A percentile compares a stretch with the other conserved stretches of the same genome.
These are phyloP conservation scores for Cardamine resedifolia DNA, from an alignment of 345 rosid genomes.

Conservation along the genomic window DNA sequence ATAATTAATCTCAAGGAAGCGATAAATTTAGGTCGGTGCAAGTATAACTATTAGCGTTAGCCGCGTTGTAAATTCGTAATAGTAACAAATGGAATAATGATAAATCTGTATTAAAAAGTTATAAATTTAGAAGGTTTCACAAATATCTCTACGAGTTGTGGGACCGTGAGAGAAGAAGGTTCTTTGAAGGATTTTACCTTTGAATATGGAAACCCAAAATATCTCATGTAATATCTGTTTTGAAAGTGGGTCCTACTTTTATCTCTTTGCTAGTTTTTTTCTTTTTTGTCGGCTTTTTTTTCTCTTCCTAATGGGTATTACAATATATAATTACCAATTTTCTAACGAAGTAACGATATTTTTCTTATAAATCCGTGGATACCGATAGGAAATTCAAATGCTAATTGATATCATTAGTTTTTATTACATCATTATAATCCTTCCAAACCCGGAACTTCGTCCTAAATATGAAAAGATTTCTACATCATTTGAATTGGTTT, in stretches of 20 bases:
- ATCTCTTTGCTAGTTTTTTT: not conserved
- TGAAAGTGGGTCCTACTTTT: constrained; percentile 3
- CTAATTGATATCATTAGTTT: not conserved
- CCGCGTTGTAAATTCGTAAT: no score
- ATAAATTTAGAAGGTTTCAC: not conserved
- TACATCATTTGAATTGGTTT: not conserved
- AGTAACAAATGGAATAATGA: no score
- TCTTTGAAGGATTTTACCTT: not conserved
- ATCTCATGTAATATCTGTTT: constrained; percentile 30
- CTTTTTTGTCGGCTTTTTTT: no score
- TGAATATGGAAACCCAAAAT: constrained; percentile 14
- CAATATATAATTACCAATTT: not conserved
- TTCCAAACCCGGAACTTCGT: not conserved
- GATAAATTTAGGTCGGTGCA: no score
- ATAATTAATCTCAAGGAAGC: no score
- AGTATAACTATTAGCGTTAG: no score
- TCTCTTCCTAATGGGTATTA: not conserved
- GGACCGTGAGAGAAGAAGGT: constrained; percentile 1
- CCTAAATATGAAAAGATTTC: not conserved
- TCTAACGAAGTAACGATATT: not conserved
- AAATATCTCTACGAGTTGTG: not conserved
- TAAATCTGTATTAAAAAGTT: no score
- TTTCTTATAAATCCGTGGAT: not conserved
- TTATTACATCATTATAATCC: not conserved
- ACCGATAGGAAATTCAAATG: not conserved